A percentile compares a stretch with the other conserved stretches of the same genome.
These are phyloP conservation scores for Fusarium sp. DNA, from an alignment of 2,329 filamentous ascomycete species.

Conservation along the genomic window DNA sequence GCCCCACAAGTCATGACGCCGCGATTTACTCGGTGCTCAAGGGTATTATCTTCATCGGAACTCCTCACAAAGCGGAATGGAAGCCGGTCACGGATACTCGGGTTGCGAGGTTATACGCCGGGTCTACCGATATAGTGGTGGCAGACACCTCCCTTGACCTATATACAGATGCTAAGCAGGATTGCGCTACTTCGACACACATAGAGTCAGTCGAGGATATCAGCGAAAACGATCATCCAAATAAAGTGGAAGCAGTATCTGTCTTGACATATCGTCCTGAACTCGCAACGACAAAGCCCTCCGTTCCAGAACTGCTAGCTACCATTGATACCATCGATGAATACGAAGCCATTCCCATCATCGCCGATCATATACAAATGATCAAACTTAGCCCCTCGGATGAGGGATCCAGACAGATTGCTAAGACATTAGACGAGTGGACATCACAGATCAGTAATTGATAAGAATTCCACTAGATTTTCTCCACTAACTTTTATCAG, in stretches of 20 bases:
- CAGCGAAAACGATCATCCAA: accelerated
- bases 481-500: neutral
- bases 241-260: neutral
- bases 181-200: neutral
- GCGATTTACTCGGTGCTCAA: neutral
- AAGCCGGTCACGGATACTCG: neutral
- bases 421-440: neutral
- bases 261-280: neutral
- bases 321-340: neutral
- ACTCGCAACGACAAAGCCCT: neutral
- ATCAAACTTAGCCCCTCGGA: neutral
- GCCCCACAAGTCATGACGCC: neutral
- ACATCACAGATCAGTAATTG: neutral
- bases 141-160: neutral
- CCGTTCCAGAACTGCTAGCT: neutral
- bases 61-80: neutral
- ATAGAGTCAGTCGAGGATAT: neutral
- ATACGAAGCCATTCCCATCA: neutral
- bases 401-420: neutral
- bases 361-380: neutral
- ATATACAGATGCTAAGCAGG: neutral
- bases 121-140: neutral
- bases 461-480: neutral
- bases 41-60: neutral
- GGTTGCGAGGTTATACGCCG: neutral